Percentiles rank a stretch among this genome's conserved stretches.
Conservation (phyloP, 83 land plant species). For the Thuja plicata region DNA sequence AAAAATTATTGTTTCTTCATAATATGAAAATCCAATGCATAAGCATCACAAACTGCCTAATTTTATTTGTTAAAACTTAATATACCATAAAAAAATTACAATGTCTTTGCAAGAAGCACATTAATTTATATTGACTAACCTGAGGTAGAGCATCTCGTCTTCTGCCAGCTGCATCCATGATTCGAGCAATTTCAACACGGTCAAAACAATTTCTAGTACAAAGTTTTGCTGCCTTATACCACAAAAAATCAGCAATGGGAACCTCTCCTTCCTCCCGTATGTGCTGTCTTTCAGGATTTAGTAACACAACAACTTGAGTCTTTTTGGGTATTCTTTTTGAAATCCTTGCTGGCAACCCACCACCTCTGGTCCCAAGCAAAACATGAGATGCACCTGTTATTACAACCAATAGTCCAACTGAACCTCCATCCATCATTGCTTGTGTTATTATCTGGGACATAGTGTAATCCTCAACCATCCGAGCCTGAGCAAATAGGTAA, state of each 20-base stretch:
- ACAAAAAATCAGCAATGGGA: constrained; percentile 92
- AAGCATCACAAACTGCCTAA: neutral
- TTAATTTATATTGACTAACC: constrained; percentile 41
- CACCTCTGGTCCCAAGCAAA: constrained; percentile 75
- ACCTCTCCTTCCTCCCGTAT: constrained; percentile 88
- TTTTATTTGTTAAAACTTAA: neutral
- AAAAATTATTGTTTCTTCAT: neutral
- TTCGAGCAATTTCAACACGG: constrained; percentile 96
- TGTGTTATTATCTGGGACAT: constrained; percentile 78
- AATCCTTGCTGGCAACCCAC: constrained; percentile 86
- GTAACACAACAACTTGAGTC: constrained; percentile 78
- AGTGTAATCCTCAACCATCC: constrained; percentile 73
- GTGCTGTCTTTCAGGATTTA: constrained; percentile 90
- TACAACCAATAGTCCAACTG: constrained; percentile 68
- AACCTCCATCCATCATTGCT: constrained; percentile 64
- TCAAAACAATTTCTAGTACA: constrained; percentile 93
- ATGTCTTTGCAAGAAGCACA: constrained; percentile 1
- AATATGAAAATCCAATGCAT: neutral
- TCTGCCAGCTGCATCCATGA: constrained; percentile 96
- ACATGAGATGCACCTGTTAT: constrained; percentile 93
- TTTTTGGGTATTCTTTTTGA: constrained; percentile 74
- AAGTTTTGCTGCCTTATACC: constrained; percentile 92
- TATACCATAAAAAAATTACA: neutral
- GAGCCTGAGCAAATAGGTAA: constrained; percentile 84
- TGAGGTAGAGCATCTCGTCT: constrained; percentile 91